phyloP scores from a whole-genome alignment of 202 grass and related monocot genomes.

The Zizania palustris region DNA sequence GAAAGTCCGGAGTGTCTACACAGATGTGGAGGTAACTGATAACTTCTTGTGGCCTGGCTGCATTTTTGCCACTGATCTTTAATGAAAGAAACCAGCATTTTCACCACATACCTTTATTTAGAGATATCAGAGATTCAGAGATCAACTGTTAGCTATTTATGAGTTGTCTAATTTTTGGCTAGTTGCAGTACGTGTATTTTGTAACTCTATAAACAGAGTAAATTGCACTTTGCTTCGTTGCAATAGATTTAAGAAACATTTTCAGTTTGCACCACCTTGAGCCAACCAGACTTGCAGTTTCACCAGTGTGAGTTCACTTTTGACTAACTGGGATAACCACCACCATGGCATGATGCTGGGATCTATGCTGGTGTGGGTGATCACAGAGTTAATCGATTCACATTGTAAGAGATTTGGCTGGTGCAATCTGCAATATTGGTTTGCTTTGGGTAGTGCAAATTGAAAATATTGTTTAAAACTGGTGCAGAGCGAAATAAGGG shows the following conservation, averaged over 20 bases:
- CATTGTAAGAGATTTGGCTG: neutral
- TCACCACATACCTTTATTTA: slow-evolving; percentile 7
- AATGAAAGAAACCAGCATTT: slow-evolving; percentile 7
- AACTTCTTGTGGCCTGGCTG: slow-evolving; percentile 25
- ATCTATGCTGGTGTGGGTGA: neutral
- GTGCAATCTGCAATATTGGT: neutral
- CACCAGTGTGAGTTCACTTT: neutral
- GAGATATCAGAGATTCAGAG: slow-evolving; percentile 1
- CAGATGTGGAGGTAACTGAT: slow-evolving; percentile 71
- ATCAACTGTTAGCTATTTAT: slow-evolving; percentile 5
- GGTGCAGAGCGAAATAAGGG: neutral
- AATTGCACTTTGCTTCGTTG: neutral
- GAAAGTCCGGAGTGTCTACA: slow-evolving; percentile 91
- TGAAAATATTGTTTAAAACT: neutral
- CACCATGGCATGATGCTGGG: neutral
- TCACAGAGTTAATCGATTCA: neutral
- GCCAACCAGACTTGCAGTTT: neutral
- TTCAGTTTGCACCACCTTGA: neutral
- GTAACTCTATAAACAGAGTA: slow-evolving; percentile 10
- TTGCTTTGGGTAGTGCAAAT: neutral
- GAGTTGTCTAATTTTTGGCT: slow-evolving; percentile 11
- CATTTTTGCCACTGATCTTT: slow-evolving; percentile 23
- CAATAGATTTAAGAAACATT: neutral
- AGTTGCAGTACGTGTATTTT: slow-evolving; percentile 9
- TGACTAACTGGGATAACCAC: neutral